Conservation (phyloP, 441 rosid genomes). For the Melastoma candidum region DNA sequence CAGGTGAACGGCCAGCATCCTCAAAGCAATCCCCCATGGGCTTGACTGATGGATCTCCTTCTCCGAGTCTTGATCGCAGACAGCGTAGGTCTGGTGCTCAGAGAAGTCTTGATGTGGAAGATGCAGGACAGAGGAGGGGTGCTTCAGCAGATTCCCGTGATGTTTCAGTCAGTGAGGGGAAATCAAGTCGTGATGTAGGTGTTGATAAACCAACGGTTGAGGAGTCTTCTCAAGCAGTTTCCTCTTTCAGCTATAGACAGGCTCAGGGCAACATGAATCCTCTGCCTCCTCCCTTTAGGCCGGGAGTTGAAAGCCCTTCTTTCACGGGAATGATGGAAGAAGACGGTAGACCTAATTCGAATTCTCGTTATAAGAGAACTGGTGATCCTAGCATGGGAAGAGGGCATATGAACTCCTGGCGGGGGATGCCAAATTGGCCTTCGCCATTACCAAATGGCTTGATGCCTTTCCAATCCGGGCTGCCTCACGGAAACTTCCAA, state of each 20-base stretch:
- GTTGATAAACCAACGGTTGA: conserved; percentile 48
- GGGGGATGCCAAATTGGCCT: conserved; percentile 20
- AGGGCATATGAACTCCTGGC: conserved; percentile 33
- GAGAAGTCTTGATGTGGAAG: conserved; percentile 70
- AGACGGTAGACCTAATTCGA: conserved; percentile 39
- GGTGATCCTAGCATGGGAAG: conserved; percentile 9
- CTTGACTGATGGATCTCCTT: conserved; percentile 72
- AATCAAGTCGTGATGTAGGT: conserved; percentile 34
- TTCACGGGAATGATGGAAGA: conserved; percentile 60
- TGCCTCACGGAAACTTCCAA: conserved; percentile 7
- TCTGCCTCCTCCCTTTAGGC: conserved; percentile 59
- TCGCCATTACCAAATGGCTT: conserved; percentile 5
- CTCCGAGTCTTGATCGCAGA: conserved; percentile 74
- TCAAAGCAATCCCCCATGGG: conserved; percentile 76
- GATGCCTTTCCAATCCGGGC: conserved; percentile 8
- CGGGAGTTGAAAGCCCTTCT: conserved; percentile 60
- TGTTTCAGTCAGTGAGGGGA: conserved; percentile 45
- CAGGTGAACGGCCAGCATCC: conserved; percentile 54
- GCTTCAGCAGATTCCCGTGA: conserved; percentile 44
- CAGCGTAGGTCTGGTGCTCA: conserved; percentile 46
- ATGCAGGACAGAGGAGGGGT: conserved; percentile 53
- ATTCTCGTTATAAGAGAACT: conserved; percentile 51
- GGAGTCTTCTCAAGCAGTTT: conserved; percentile 54
- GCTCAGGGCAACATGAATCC: conserved; percentile 42
- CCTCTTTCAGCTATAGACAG: conserved; percentile 44